Evolutionary conservation across 2,329 filamentous ascomycete genomes (phyloP).

Genomic region (Aspergillus eucalypticola): DNA sequence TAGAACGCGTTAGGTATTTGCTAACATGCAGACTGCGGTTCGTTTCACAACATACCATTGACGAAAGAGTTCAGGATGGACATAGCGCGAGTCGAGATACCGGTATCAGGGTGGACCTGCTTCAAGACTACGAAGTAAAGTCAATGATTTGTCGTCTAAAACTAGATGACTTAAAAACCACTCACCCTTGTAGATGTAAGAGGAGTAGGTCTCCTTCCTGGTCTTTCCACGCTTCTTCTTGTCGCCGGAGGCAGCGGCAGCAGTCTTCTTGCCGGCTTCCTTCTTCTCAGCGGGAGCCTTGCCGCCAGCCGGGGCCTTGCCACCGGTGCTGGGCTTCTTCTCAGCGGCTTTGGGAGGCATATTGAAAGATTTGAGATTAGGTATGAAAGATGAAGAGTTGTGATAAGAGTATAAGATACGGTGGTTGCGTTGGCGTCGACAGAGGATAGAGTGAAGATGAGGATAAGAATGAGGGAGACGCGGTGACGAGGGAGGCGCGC

Average conservation of each 20-base stretch:
- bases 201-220: slow-evolving; percentile 99
- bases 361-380: slow-evolving; percentile 50
- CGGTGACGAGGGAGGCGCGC: slow-evolving; percentile 43
- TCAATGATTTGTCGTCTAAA: slow-evolving; percentile 23
- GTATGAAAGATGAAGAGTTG: slow-evolving; percentile 29
- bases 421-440: slow-evolving; percentile 27
- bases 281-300: slow-evolving; percentile 95
- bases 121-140: slow-evolving; percentile 73
- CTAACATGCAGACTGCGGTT: background rate
- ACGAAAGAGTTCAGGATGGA: slow-evolving; percentile 99
- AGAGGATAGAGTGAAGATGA: slow-evolving; percentile 36
- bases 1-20: slow-evolving; percentile 37
- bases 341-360: slow-evolving; percentile 98
- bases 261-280: slow-evolving; percentile 99
- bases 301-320: slow-evolving; percentile 79
- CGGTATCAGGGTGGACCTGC: slow-evolving; percentile 99
- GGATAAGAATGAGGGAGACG: slow-evolving; percentile 37
- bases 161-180: slow-evolving; percentile 25
- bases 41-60: slow-evolving; percentile 69
- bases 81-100: slow-evolving; percentile 99
- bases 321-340: slow-evolving; percentile 92
- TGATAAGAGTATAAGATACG: slow-evolving; percentile 20
- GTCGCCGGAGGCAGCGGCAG: slow-evolving; percentile 79
- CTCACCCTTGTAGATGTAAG: slow-evolving; percentile 99
- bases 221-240: slow-evolving; percentile 99